Conservation (phyloP, 306 rosid species). For the Vicia faba region DNA sequence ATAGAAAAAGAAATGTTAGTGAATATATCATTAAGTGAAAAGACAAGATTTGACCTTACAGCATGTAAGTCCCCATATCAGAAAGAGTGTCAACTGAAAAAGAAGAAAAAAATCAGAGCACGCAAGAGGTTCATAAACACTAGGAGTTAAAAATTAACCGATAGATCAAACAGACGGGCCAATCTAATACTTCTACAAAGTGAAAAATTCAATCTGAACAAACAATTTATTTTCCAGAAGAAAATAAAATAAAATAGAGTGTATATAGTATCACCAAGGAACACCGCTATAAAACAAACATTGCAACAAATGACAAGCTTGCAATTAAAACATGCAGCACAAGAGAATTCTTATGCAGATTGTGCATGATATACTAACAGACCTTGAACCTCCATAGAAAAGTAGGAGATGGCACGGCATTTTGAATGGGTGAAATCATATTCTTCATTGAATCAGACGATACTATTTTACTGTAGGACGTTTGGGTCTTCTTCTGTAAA, state of each 20-base stretch:
- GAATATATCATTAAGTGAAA: conserved; percentile 22
- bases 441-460: conserved; percentile 56
- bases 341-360: conserved; percentile 16
- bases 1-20: neutral
- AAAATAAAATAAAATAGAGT: conserved; percentile 19
- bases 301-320: conserved; percentile 27
- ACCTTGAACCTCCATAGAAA: conserved; percentile 96
- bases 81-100: conserved; percentile 72
- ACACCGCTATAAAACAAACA: conserved; percentile 5
- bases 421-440: conserved; percentile 55
- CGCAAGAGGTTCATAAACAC: conserved; percentile 24
- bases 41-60: conserved; percentile 74
- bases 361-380: conserved; percentile 20
- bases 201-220: conserved; percentile 24
- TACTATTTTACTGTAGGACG: conserved; percentile 23
- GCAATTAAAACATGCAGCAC: conserved; percentile 26
- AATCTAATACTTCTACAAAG: conserved; percentile 12
- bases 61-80: conserved; percentile 80
- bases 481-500: conserved; percentile 33
- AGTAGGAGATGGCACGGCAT: conserved; percentile 75
- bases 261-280: conserved; percentile 19
- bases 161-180: neutral
- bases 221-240: conserved; percentile 1
- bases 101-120: conserved; percentile 29
- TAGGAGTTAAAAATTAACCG: conserved; percentile 21